Evolutionary conservation across 352 stramenopile species (phyloP), one percentile per base, ranked within the genome.

Genomic region (Globisporangium ultimum): DNA sequence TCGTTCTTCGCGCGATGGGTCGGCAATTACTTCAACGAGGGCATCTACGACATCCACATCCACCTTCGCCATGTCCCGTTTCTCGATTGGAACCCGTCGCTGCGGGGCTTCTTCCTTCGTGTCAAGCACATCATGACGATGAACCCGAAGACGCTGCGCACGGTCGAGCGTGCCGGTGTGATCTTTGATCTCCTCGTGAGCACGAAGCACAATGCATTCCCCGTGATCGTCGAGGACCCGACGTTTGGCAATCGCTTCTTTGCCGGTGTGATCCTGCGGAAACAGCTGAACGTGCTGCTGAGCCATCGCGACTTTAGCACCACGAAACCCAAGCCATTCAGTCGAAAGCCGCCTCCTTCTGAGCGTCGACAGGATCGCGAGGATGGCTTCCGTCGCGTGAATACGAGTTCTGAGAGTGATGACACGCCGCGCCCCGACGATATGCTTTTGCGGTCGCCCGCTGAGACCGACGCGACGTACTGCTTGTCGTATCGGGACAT

Each of bases 41-140:
- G 96, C 17, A 74, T 99, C 22, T 99, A 99, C 76, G 97, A 99
- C 72, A 98, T 99, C 60, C 96, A 99, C 68, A 99, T 99, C 66
- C 88, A 98, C 65, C 74, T 99, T 47, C 98, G 98, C 63, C 74
- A 96, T 57, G 85, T 99, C 64, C 95, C 95, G 24, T 99, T 99
- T 72, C 75, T 99, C 36, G 95, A 99, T 66, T 96, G 96, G 18
- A 93, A 98, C 53, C 88, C 96, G 12, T 93, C 92, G 5, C 89
- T 84, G 57, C 90, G 91, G 60, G 70, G 76, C 0, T 73, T 80
- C 6, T 94, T 87, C 64, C 67, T 94, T 21, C 78, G 84, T n/a
- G 82, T 77, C 0, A 50, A 85, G 40, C 91, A 92, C 72, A 84
- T 92, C 53, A 94, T 94, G 84, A 87, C 74, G 38, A 71, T 17